phyloP scores from a whole-genome alignment of 2,329 filamentous ascomycete genomes.

The Bipolaris cookei region DNA sequence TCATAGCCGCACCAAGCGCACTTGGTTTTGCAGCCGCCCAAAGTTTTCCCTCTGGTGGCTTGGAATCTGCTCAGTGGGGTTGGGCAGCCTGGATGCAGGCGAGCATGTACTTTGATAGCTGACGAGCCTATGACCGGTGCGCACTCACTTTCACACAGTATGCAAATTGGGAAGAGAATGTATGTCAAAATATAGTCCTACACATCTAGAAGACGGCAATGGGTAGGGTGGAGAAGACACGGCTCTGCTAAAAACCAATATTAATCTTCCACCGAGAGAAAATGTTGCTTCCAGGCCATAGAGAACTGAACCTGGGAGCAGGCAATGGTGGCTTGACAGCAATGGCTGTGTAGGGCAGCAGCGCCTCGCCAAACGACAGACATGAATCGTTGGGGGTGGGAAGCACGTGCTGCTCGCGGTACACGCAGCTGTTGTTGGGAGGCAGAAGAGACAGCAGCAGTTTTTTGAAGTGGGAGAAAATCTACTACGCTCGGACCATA shows the following conservation, averaged over 20 bases:
- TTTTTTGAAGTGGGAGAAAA: conserved; percentile 17
- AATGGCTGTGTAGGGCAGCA: conserved; percentile 12
- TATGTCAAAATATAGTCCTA: conserved; percentile 59
- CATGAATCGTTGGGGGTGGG: conserved; percentile 23
- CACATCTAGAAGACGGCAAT: conserved; percentile 48
- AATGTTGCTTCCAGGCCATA: conserved; percentile 59
- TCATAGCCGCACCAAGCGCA: background rate
- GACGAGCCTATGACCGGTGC: background rate
- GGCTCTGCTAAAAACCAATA: conserved; percentile 60
- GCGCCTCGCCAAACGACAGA: conserved; percentile 22
- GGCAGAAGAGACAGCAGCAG: conserved; percentile 7
- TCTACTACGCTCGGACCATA: conserved; percentile 21
- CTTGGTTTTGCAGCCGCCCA: background rate
- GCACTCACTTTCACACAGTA: background rate
- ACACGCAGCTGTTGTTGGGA: conserved; percentile 15
- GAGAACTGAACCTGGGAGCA: conserved; percentile 55
- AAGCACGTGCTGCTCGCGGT: conserved; percentile 9
- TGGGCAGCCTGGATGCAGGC: background rate
- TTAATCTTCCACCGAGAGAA: conserved; percentile 59
- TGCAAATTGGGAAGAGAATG: conserved; percentile 34
- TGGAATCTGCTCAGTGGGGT: background rate
- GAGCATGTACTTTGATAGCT: background rate
- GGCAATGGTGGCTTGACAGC: conserved; percentile 55
- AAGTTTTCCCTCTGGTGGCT: background rate
- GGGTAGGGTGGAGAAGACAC: conserved; percentile 61